These are phyloP conservation scores for Thymus quinquecostatus DNA, from an alignment of 257 asterid genomes.

Conservation along the genomic window DNA sequence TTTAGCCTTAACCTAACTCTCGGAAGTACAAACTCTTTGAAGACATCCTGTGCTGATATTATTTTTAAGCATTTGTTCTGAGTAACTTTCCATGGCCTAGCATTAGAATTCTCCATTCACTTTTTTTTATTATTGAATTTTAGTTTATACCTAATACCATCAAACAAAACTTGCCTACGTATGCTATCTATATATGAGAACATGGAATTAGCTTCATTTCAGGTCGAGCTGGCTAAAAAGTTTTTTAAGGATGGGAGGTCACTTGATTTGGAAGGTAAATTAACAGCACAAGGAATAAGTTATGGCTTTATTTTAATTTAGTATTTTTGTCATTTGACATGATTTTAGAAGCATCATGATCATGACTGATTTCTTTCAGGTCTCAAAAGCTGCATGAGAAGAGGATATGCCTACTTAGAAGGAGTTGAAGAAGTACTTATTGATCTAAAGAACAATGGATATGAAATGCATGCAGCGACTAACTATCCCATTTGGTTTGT, in stretches of 20 bases:
- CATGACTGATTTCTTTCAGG: conserved; percentile 47
- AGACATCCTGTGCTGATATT: conserved; percentile 1
- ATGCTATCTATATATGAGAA: conserved; percentile 3
- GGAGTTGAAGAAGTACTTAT: conserved; percentile 76
- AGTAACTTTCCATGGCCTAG: background rate
- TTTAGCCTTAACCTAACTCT: background rate
- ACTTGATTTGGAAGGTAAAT: conserved; percentile 76
- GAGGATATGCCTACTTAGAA: conserved; percentile 71
- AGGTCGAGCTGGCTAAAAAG: conserved; percentile 67
- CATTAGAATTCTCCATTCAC: conserved; percentile 5
- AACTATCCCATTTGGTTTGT: conserved; percentile 89
- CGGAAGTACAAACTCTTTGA: background rate
- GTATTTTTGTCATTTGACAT: background rate
- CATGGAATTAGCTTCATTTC: conserved; percentile 34
- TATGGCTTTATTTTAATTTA: background rate
- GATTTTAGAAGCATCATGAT: conserved; percentile 16
- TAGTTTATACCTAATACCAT: conserved; percentile 10
- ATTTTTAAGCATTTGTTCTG: background rate
- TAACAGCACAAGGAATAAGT: conserved; percentile 1
- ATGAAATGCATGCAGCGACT: conserved; percentile 87
- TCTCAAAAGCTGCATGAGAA: conserved; percentile 80
- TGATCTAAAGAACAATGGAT: conserved; percentile 74
- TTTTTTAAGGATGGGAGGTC: conserved; percentile 87
- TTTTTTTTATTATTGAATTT: conserved; percentile 10
- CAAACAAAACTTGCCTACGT: conserved; percentile 1